These are phyloP conservation scores for Ceratocystis diversiconidia DNA, from an alignment of 2,329 filamentous ascomycete species.

Conservation along the genomic window DNA sequence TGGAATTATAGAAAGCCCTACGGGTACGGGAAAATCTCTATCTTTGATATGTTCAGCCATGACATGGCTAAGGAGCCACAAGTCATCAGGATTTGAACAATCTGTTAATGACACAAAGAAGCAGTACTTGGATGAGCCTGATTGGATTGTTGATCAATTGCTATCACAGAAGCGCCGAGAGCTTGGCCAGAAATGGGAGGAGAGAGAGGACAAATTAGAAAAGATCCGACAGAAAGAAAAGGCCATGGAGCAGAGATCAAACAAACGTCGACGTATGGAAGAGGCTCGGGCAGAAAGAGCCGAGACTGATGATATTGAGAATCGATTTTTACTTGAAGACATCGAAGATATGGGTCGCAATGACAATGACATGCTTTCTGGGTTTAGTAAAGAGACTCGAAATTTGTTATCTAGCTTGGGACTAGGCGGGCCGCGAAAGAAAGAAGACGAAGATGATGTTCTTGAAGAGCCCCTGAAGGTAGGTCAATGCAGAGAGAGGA, in stretches of 20 bases:
- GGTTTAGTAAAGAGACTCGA: constrained; percentile 60
- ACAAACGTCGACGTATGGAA: constrained; percentile 35
- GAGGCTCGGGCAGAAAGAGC: constrained; percentile 20
- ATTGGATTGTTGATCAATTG: constrained; percentile 73
- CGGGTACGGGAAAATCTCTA: constrained; percentile 79
- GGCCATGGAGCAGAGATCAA: constrained; percentile 37
- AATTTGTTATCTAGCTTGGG: constrained; percentile 56
- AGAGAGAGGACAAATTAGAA: constrained; percentile 58
- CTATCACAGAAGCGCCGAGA: constrained; percentile 53
- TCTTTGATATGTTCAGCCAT: constrained; percentile 80
- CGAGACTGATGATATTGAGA: constrained; percentile 39
- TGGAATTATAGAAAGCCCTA: constrained; percentile 87
- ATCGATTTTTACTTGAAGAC: constrained; percentile 62
- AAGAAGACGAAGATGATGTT: constrained; percentile 31
- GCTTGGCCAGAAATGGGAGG: constrained; percentile 50
- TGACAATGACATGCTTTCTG: constrained; percentile 31
- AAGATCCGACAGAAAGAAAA: constrained; percentile 50
- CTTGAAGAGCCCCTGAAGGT: constrained; percentile 56
- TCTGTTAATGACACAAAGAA: constrained; percentile 33
- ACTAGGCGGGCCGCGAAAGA: constrained; percentile 27
- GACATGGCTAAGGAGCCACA: constrained; percentile 81
- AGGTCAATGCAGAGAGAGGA: neutral
- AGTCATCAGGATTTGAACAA: constrained; percentile 44
- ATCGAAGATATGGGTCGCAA: constrained; percentile 36
- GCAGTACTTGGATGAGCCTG: constrained; percentile 52